Conservation (phyloP, 345 rosid genomes). For the Tarenaya hassleriana region DNA sequence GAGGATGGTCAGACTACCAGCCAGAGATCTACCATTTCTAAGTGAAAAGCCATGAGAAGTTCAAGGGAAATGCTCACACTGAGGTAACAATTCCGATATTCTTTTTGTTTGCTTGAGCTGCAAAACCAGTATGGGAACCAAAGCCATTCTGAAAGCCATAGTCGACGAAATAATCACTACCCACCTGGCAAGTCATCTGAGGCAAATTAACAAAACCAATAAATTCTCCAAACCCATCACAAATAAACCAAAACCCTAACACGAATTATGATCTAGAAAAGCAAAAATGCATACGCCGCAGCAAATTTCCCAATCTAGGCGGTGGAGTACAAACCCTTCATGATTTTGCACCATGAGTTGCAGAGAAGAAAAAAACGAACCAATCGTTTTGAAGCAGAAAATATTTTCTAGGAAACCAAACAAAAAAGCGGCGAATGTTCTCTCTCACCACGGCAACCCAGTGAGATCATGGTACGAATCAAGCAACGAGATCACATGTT, state of each 20-base stretch:
- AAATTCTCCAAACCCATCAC: background rate
- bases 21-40: background rate
- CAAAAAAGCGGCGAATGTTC: background rate
- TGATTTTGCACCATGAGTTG: too few relatives aligned
- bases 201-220: slow-evolving; percentile 9
- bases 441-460: slow-evolving; percentile 72
- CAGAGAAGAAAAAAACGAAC: too few relatives aligned
- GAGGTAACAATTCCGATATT: slow-evolving; percentile 53
- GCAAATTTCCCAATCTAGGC: background rate
- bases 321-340: background rate
- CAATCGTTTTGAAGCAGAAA: background rate
- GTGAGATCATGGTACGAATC: slow-evolving; percentile 66
- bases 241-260: background rate
- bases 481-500: slow-evolving; percentile 47
- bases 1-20: background rate
- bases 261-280: slow-evolving; percentile 10
- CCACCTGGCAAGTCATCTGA: slow-evolving; percentile 66
- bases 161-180: slow-evolving; percentile 66
- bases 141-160: slow-evolving; percentile 49
- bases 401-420: background rate
- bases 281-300: background rate
- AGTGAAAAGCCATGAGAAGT: background rate
- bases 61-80: slow-evolving; percentile 41
- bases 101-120: slow-evolving; percentile 56
- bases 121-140: slow-evolving; percentile 59